Conservation (phyloP, 305 asterid species). For the Fraxinus dipetala region DNA sequence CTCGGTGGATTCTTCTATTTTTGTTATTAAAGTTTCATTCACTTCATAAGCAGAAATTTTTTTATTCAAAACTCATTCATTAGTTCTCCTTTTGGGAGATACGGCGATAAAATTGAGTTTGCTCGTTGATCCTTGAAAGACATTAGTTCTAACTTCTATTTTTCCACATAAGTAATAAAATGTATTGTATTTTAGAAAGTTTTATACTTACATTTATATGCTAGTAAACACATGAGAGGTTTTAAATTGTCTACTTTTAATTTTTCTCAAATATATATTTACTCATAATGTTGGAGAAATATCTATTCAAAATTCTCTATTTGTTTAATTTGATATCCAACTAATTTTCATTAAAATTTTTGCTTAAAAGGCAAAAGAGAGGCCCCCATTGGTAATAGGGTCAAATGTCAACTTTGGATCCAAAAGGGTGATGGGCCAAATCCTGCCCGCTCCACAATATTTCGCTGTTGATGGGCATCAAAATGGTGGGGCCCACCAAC, state of each 20-base stretch:
- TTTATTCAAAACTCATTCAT: background rate
- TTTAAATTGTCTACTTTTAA: background rate
- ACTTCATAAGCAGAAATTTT: background rate
- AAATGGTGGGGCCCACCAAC: slow-evolving; percentile 22
- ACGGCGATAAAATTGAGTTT: background rate
- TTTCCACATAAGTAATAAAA: background rate
- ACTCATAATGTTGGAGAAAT: background rate
- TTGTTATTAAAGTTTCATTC: background rate
- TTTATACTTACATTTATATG: background rate
- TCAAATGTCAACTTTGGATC: slow-evolving; percentile 32
- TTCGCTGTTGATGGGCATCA: slow-evolving; percentile 3
- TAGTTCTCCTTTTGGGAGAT: background rate
- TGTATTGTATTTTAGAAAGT: background rate
- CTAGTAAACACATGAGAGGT: background rate
- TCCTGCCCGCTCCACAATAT: slow-evolving; percentile 35
- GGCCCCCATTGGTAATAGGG: background rate
- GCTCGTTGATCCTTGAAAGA: background rate
- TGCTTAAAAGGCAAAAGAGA: slow-evolving; percentile 7
- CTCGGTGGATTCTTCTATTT: background rate
- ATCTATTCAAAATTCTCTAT: background rate
- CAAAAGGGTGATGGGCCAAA: slow-evolving; percentile 23
- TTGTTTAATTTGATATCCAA: background rate
- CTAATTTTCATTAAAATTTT: background rate
- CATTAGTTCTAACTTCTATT: background rate
- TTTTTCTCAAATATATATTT: background rate